phyloP scores from a whole-genome alignment of 2,329 filamentous ascomycete species.

The Incumbomyces lentus region DNA sequence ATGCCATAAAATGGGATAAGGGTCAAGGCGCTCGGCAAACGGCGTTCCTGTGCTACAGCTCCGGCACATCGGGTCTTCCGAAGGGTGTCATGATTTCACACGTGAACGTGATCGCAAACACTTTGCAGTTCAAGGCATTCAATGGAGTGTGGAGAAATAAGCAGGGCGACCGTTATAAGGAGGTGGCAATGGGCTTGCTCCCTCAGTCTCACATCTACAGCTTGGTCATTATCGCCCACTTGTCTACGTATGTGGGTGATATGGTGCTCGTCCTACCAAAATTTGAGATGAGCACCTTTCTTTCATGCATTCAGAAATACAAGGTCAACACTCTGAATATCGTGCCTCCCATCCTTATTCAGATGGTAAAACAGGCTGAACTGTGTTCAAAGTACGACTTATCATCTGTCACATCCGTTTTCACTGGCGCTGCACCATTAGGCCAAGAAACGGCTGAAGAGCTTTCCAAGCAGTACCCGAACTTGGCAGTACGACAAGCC shows the following conservation, averaged over 20 bases:
- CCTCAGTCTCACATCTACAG: constrained; percentile 77
- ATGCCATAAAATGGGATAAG: constrained; percentile 31
- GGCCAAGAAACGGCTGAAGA: constrained; percentile 62
- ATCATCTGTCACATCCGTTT: constrained; percentile 53
- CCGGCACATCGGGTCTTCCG: constrained; percentile 67
- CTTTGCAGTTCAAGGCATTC: constrained; percentile 49
- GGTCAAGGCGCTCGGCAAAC: constrained; percentile 47
- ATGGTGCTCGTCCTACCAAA: constrained; percentile 61
- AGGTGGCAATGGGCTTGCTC: constrained; percentile 56
- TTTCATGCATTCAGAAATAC: constrained; percentile 56
- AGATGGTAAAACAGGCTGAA: constrained; percentile 56
- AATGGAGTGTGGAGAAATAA: constrained; percentile 37
- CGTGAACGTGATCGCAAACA: constrained; percentile 66
- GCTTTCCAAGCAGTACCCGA: constrained; percentile 50
- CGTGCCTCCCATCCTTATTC: constrained; percentile 73
- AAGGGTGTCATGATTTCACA: constrained; percentile 82
- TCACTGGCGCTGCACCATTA: constrained; percentile 68
- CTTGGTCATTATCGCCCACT: constrained; percentile 59
- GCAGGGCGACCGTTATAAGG: constrained; percentile 36
- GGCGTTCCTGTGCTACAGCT: constrained; percentile 71
- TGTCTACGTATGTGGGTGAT: constrained; percentile 59
- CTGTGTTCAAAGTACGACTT: constrained; percentile 59
- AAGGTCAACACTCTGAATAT: constrained; percentile 59
- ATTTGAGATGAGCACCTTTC: constrained; percentile 59
- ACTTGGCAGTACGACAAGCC: constrained; percentile 58